phyloP scores from a whole-genome alignment of 2,329 filamentous ascomycete genomes.

The Pseudocercospora musae region DNA sequence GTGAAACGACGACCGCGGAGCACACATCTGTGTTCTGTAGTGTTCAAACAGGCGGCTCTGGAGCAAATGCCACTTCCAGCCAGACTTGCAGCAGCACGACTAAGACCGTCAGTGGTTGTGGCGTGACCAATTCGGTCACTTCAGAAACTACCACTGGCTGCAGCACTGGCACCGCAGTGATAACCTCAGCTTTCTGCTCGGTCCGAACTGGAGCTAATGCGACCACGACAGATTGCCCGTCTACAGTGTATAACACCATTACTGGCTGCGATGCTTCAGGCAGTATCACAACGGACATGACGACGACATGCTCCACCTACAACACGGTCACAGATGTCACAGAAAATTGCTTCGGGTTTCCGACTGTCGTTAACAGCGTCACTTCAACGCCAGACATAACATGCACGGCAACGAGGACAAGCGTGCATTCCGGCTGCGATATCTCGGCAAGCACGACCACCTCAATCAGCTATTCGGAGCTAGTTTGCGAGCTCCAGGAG shows the following conservation, averaged over 20 bases:
- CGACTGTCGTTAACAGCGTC: neutral
- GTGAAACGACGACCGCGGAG: constrained; percentile 7
- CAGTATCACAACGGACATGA: constrained; percentile 8
- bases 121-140: neutral
- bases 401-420: constrained; percentile 11
- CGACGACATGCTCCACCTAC: constrained; percentile 7
- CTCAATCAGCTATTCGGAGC: constrained; percentile 3
- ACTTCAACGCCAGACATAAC: constrained; percentile 6
- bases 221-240: constrained; percentile 4
- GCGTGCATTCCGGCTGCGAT: constrained; percentile 17
- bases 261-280: constrained; percentile 15
- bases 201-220: constrained; percentile 12
- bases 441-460: constrained; percentile 13
- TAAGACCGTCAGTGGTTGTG: constrained; percentile 1
- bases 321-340: constrained; percentile 15
- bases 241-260: constrained; percentile 1
- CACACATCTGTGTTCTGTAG: neutral
- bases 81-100: neutral
- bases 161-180: neutral
- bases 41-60: constrained; percentile 1
- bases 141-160: neutral
- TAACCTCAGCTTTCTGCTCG: neutral
- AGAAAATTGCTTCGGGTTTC: constrained; percentile 10
- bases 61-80: neutral
- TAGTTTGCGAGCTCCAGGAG: neutral